Evolutionary conservation across 768 basidiomycete species (phyloP).

Genomic region (Collybiopsis luxurians): DNA sequence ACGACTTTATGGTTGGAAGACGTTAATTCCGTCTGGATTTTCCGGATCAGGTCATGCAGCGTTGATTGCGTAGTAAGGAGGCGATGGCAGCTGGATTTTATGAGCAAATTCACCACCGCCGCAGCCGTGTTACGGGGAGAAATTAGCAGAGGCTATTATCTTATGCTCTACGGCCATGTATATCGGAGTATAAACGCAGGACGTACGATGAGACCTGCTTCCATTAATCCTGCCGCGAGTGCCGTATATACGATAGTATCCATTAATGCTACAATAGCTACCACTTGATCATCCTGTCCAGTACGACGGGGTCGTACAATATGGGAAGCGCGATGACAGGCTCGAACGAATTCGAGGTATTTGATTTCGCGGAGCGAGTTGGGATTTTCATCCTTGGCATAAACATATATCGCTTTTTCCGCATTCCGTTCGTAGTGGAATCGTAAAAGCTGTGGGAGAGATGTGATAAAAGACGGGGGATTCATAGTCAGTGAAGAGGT

Average conservation of each 20-base stretch:
- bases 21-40: not conserved
- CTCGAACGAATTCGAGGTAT: slow-evolving; percentile 43
- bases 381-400: slow-evolving; percentile 18
- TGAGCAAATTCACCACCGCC: slow-evolving; percentile 33
- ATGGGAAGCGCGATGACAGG: slow-evolving; percentile 41
- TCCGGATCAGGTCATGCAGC: not conserved
- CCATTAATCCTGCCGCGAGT: slow-evolving; percentile 33
- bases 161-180: not conserved
- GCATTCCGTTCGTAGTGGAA: slow-evolving; percentile 34
- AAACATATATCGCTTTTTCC: slow-evolving; percentile 26
- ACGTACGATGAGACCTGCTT: slow-evolving; percentile 34
- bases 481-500: too few relatives aligned
- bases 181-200: not conserved
- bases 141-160: slow-evolving; percentile 34
- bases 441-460: slow-evolving; percentile 25
- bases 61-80: slow-evolving; percentile 27
- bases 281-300: slow-evolving; percentile 23
- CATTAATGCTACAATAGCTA: slow-evolving; percentile 34
- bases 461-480: not conserved
- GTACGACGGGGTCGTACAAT: slow-evolving; percentile 30
- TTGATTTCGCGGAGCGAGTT: slow-evolving; percentile 24
- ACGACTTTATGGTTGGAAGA: not conserved
- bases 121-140: slow-evolving; percentile 36
- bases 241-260: slow-evolving; percentile 40
- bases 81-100: slow-evolving; percentile 34